phyloP scores from a whole-genome alignment of 2,329 filamentous ascomycete species.

The Colletotrichum liriopes region DNA sequence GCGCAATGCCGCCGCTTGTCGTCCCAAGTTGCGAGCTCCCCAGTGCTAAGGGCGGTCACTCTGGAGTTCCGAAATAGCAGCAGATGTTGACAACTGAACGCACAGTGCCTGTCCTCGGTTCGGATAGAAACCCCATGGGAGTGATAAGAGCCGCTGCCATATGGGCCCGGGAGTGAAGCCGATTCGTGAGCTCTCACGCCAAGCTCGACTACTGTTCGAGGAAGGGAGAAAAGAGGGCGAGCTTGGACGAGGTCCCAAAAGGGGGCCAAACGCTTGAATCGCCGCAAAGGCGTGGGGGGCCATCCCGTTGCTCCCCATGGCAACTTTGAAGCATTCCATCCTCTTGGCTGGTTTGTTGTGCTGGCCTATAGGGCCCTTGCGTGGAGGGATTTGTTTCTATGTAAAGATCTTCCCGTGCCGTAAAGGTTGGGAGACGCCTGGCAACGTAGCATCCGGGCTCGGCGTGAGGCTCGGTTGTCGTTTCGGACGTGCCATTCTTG shows the following conservation, averaged over 20 bases:
- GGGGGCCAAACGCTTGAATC: not conserved
- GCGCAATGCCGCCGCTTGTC: slow-evolving; percentile 28
- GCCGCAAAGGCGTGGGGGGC: slow-evolving; percentile 1
- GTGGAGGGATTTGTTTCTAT: slow-evolving; percentile 31
- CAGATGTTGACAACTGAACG: not conserved
- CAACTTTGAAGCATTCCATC: slow-evolving; percentile 19
- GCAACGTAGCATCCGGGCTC: slow-evolving; percentile 11
- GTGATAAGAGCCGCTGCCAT: not conserved
- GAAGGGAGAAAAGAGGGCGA: not conserved
- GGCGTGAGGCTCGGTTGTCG: slow-evolving; percentile 22
- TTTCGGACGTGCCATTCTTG: slow-evolving; percentile 35
- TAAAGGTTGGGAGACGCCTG: not conserved
- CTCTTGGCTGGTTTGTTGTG: slow-evolving; percentile 32
- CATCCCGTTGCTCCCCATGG: not conserved
- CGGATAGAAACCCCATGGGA: not conserved
- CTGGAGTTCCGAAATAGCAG: not conserved
- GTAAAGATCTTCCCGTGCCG: slow-evolving; percentile 25
- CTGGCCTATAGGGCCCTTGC: not conserved
- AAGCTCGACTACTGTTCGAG: slow-evolving; percentile 25
- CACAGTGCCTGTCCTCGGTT: not conserved
- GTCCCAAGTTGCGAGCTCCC: slow-evolving; percentile 27
- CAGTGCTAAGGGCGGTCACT: not conserved
- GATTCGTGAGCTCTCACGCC: slow-evolving; percentile 31
- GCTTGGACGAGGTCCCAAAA: not conserved
- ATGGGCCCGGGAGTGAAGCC: slow-evolving; percentile 11